Percentiles rank a stretch among this genome's conserved stretches.
These are phyloP conservation scores for Raphidocelis subcapitata DNA, from an alignment of 139 green algal genomes.

Conservation along the genomic window DNA sequence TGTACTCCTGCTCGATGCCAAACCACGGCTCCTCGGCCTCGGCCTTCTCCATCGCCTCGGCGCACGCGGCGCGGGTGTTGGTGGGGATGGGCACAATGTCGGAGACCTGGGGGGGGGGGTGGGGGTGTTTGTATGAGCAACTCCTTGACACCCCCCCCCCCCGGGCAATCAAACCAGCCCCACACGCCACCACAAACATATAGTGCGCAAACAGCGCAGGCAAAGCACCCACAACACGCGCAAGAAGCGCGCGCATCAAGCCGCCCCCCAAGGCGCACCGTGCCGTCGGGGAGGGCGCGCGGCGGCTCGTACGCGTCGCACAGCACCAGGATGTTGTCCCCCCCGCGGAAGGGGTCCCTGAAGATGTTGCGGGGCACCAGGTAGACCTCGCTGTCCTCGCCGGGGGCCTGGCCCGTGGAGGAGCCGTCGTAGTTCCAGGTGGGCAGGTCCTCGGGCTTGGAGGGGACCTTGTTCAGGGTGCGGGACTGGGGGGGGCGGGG, in stretches of 20 bases:
- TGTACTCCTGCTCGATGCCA: slow-evolving; percentile 90
- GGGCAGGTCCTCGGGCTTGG: slow-evolving; percentile 75
- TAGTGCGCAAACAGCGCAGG: too few species aligned
- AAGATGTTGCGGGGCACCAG: slow-evolving; percentile 76
- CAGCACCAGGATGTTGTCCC: slow-evolving; percentile 96
- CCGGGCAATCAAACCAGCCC: too few species aligned
- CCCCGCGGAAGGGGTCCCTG: slow-evolving; percentile 74
- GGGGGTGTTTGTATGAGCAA: too few species aligned
- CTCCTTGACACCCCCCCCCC: too few species aligned
- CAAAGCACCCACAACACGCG: too few species aligned
- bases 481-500: slow-evolving; percentile 4
- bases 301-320: slow-evolving; percentile 93
- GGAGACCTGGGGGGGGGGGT: too few species aligned
- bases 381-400: slow-evolving; percentile 88
- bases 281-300: slow-evolving; percentile 61
- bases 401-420: slow-evolving; percentile 90
- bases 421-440: slow-evolving; percentile 98
- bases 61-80: slow-evolving; percentile 85
- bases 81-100: slow-evolving; percentile 76
- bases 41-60: slow-evolving; percentile 64
- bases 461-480: slow-evolving; percentile 44
- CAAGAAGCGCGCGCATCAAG: too few species aligned
- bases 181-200: too few species aligned
- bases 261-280: slow-evolving; percentile 28
- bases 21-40: slow-evolving; percentile 80